Base-by-base conservation (phyloP, 208 protist species). In the Leptomonas pyrrhocoris region DNA sequence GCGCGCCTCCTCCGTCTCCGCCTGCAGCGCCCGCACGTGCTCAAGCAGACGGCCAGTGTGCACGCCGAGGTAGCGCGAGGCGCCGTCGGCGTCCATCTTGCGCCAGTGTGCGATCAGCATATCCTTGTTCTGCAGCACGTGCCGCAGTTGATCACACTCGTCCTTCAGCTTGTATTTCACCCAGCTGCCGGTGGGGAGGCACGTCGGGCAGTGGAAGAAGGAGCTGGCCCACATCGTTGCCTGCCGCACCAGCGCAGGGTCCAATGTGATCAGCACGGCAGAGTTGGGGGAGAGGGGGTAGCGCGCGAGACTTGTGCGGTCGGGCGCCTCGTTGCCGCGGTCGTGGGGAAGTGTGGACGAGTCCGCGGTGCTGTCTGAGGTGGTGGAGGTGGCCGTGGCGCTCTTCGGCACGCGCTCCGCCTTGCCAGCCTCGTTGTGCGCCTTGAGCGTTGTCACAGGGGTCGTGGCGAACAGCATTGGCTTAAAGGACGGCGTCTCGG, bases 161-260 rank as follows among this genome's bases (percentile, higher is more conserved):
- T 91, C 84, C 75, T 94, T 94, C n/a, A 94, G 81, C 73, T 92
- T 94, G 81, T 92, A 94, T 83, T 94, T 88, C 18, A 92, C 68
- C 86, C 89, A 94, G n/a, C 53, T 48, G 5, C 83, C 83, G 0
- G 56, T 72, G 5, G 62, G 63, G 0, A 90, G 50, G 30, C 56
- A 69, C 1, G 73, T 68, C 0, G 89, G 89, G 51, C 68, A 72
- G 69, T 88, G 85, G 46, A 94, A 86, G 53, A 94, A 81, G 53
- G 80, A 79, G 59, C 79, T 80, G 0, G 83, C 86, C 86, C 89
- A 94, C 77, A 94, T 73, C 15, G 76, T 69, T 1, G 84, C 84
- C 61, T 94, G 79, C 2, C 61, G 68, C 28, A 92, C 78, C 30
- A 89, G 85, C 11, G 19, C 11, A 1, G 89, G 71, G 25, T 78